Evolutionary conservation across 495 filamentous ascomycete species (phyloP).

Genomic region (Penicillium waksmanii): DNA sequence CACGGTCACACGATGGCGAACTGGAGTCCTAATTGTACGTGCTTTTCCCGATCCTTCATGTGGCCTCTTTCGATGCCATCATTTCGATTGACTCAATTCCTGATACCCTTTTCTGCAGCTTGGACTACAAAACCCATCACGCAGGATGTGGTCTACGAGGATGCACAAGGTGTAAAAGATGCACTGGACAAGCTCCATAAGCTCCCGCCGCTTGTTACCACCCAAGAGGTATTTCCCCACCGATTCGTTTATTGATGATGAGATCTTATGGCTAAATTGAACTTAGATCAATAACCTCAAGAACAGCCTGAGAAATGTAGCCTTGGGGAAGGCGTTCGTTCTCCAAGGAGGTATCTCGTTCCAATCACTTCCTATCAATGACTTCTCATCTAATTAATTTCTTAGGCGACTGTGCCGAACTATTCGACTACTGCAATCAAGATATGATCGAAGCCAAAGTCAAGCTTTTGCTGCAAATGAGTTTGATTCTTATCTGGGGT

Average conservation of each 20-base stretch:
- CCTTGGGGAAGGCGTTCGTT: constrained; percentile 89
- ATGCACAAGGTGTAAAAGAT: constrained; percentile 63
- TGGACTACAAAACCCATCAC: constrained; percentile 93
- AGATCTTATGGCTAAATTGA: background rate
- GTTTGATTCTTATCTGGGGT: constrained; percentile 67
- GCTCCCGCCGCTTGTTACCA: constrained; percentile 88
- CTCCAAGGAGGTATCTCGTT: constrained; percentile 72
- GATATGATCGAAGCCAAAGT: constrained; percentile 91
- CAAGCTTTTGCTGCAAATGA: constrained; percentile 96
- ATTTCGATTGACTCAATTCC: background rate
- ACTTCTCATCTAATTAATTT: background rate
- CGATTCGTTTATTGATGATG: background rate
- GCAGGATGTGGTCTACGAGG: constrained; percentile 81
- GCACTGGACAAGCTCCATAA: constrained; percentile 71
- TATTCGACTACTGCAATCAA: constrained; percentile 95
- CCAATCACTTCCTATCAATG: background rate
- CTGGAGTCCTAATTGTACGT: constrained; percentile 43
- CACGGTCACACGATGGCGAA: constrained; percentile 27
- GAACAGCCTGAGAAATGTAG: constrained; percentile 77
- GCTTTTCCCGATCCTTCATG: background rate
- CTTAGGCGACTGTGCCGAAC: constrained; percentile 88
- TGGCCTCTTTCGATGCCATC: background rate
- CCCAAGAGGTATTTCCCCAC: constrained; percentile 58
- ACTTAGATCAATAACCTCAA: constrained; percentile 75
- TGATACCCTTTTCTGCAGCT: constrained; percentile 44